Evolutionary conservation across 192 early-diverging fungal species (phyloP), one percentile per base, ranked within the genome.

Genomic region (Fimicolochytrium jonesii): DNA sequence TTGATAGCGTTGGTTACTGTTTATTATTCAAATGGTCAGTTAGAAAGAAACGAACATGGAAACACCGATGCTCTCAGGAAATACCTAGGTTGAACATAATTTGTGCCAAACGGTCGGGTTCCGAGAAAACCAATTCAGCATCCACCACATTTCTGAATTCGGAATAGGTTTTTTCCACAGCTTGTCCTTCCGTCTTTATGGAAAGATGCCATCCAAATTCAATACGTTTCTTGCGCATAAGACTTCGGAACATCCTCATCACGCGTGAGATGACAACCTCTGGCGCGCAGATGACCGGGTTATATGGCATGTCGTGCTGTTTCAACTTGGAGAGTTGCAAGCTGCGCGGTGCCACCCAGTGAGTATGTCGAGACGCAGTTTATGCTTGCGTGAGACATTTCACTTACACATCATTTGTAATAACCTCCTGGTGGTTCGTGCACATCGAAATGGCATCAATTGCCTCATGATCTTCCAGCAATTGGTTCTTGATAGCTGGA

Each of bases 381-480:
- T 39, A 10, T 39, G 37, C 37, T 10, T 39, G 37, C 37, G 37
- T 10, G 37, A 39, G 9, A 17, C 37, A 17, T 39, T 39, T 7
- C 15, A 44, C 43, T 44, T 13, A 44, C 43, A 70, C 68, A 44
- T 70, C 68, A 34, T 70, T 54, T 6, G 55, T 54, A 31, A 70
- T 70, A 9, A 46, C 47, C 37, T 70, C 28, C 45, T 70, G 68
- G 51, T 70, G 68, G 29, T 51, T 44, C 17, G 68, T n/a, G 48
- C 68, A 70, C 15, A 64, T 20, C 9, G 43, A 44, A 11, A 61
- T 61, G 2, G 59, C 59, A 35, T 61, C 47, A 11, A 51, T 49
- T 2, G 31, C 6, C 32, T 61, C 59, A 18, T 20, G 45, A 22
- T 51, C 59, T n/a, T 37, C 13, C 20, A 13, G 2, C 25, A 50